Conservation (phyloP, 495 filamentous ascomycete species). For the Neurospora sp. region DNA sequence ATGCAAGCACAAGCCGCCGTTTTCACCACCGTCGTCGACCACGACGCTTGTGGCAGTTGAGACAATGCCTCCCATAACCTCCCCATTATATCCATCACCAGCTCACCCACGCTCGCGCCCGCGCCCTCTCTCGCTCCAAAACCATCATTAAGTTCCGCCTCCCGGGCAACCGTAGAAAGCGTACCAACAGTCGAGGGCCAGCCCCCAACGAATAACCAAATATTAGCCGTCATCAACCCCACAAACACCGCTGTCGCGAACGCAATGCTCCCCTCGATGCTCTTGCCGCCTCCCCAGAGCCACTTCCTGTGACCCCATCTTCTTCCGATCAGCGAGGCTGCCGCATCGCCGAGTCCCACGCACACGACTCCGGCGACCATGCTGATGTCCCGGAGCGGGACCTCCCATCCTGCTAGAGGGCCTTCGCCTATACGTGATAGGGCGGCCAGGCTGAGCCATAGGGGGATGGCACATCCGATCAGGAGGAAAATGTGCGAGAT, state of each 20-base stretch:
- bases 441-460: slow-evolving; percentile 79
- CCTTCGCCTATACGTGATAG: slow-evolving; percentile 41
- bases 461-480: slow-evolving; percentile 87
- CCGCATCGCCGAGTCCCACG: slow-evolving; percentile 91
- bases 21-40: slow-evolving; percentile 42
- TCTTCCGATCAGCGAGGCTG: slow-evolving; percentile 85
- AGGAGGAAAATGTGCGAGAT: slow-evolving; percentile 93
- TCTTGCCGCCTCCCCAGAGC: slow-evolving; percentile 96
- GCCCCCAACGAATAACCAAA: slow-evolving; percentile 65
- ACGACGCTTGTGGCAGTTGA: slow-evolving; percentile 11
- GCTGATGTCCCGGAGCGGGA: slow-evolving; percentile 57
- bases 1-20: slow-evolving; percentile 60
- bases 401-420: slow-evolving; percentile 62
- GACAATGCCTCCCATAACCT: not conserved
- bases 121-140: not conserved
- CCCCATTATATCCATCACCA: slow-evolving; percentile 6
- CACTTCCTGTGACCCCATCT: slow-evolving; percentile 81
- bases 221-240: slow-evolving; percentile 60
- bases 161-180: not conserved
- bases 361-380: slow-evolving; percentile 90
- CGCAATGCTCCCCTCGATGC: slow-evolving; percentile 79
- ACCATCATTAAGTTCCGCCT: slow-evolving; percentile 16
- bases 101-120: slow-evolving; percentile 4
- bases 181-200: slow-evolving; percentile 39
- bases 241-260: slow-evolving; percentile 70